Evolutionary conservation across 2,329 filamentous ascomycete species (phyloP).

Genomic region (Alternaria sp.): DNA sequence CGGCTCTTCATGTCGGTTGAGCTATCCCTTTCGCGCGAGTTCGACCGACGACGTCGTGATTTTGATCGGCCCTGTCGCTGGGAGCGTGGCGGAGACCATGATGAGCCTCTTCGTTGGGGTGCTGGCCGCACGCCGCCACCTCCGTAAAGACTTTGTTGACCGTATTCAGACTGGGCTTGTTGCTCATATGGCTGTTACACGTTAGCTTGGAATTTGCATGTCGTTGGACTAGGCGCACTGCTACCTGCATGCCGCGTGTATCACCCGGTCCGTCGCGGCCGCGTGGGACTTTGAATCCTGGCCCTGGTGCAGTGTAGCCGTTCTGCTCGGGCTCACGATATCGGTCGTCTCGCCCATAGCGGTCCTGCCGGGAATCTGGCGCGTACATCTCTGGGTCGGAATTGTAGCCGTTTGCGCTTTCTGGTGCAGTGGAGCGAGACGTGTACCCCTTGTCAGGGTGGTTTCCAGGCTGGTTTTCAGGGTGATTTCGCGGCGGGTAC

Average conservation of each 20-base stretch:
- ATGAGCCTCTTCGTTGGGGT: slow-evolving; percentile 32
- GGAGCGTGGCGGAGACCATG: slow-evolving; percentile 41
- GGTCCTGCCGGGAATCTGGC: slow-evolving; percentile 21
- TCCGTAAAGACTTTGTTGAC: slow-evolving; percentile 3
- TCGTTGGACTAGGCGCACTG: slow-evolving; percentile 21
- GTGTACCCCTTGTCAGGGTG: slow-evolving; percentile 19
- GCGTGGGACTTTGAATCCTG: slow-evolving; percentile 25
- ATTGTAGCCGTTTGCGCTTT: slow-evolving; percentile 3
- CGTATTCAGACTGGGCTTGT: slow-evolving; percentile 9
- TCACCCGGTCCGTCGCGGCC: slow-evolving; percentile 18
- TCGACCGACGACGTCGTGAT: slow-evolving; percentile 23
- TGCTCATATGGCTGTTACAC: slow-evolving; percentile 6
- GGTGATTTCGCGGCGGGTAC: background rate
- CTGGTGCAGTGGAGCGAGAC: slow-evolving; percentile 1
- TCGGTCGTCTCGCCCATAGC: slow-evolving; percentile 18
- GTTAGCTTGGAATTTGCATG: slow-evolving; percentile 6
- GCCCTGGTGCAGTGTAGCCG: slow-evolving; percentile 23
- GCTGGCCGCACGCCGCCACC: slow-evolving; percentile 22
- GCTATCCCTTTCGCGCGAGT: slow-evolving; percentile 34
- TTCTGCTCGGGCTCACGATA: slow-evolving; percentile 28
- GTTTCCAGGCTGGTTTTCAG: background rate
- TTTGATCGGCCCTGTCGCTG: slow-evolving; percentile 17
- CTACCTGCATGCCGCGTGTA: slow-evolving; percentile 23
- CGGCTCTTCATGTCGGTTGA: slow-evolving; percentile 35
- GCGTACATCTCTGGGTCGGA: slow-evolving; percentile 30